Evolutionary conservation across 2,329 filamentous ascomycete species (phyloP), one percentile per base, ranked within the genome.

Genomic region (Cladosporium velox): DNA sequence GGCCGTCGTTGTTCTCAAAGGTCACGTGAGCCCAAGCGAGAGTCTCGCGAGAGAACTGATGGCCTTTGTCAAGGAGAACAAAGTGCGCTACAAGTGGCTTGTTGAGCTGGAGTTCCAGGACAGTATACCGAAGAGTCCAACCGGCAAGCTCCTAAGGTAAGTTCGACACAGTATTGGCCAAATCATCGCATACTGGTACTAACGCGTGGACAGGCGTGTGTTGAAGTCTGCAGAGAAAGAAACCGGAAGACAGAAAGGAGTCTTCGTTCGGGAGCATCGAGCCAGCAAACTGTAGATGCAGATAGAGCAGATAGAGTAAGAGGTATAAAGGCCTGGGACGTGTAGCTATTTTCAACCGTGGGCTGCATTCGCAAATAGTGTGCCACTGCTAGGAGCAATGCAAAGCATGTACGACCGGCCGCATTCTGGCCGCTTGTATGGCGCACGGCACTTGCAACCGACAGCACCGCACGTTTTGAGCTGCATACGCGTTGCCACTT

Each of bases 61-160:
- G 58, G 82, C 84, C 69, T 87, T 88, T 74, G 87, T 92, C 6
- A 82, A 86, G 73, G 83, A 86, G 59, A 88, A 87, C 77, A 90
- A 91, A 75, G 87, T 90, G 1, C 81, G 85, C n/a, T 86, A 91
- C 75, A 91, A 91, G 79, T 88, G 86, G 82, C 80, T 91, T 68
- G 86, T 85, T 72, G 88, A 65, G 84, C 78, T 90, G 2, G 85
- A 87, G 74, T 90, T 90, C 68, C 34, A 44, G 51, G n/a, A 47
- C 10, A 44, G 32, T n/a, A 64, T 64, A 47, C 49, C 61, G n/a
- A 64, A 64, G 49, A 64, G 61, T 14, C 61, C 61, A 28, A 64
- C 61, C 1, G 61, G 61, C 3, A 64, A 64, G 5, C 34, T 64
- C 1, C 24, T 64, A 11, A 47, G 41, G 41, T 47, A 10, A 21